Base-by-base conservation (phyloP, 805 yeast species). In the Limtongia smithiae region DNA sequence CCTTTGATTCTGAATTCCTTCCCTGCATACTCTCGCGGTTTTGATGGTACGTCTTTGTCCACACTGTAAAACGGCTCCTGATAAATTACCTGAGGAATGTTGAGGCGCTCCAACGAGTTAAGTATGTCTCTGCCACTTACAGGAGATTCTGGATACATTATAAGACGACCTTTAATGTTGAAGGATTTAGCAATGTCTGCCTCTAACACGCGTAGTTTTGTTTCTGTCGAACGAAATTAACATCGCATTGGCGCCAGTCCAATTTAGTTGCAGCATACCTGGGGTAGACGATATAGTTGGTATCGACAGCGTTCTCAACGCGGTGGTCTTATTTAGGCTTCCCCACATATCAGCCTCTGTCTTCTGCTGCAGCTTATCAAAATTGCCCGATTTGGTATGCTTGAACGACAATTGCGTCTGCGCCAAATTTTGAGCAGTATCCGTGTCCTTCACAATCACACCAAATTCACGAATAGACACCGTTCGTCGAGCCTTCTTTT, bases 11-110 rank as follows among this genome's bases (percentile, higher is more conserved):
- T 68, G 53, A 81, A 80, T 55, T 76, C 78, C 52, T 74, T 79
- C 4, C 89, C 90, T 1, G 90, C 90, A 65, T 79, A 82, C 0
- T 77, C 65, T 46, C 83, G 76, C 0, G 91, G 82, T 9, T 66
- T 64, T 4, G 65, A 60, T 1, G 78, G 82, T 5, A 76, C 68
- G 57, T 86, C 90, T 1, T 65, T 60, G 24, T 46, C 57, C 14
- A 75, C 72, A 24, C 81, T 75, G 58, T 79, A 90, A 56, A 68
- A 79, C 0, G 96, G 95, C 54, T 78, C 83, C 1, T 59, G 49
- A 61, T 83, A 82, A 12, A 79, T 74, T 12, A 78, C 65, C 54
- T 75, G 72, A 2, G 84, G 73, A 12, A 74, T 58, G 0, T 81
- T 82, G 22, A 62, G 55, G 0, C 64, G 64, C 28, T 75, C 79